A percentile compares a stretch with the other conserved stretches of the same genome.
These are phyloP conservation scores for Kentomonas sorsogonicus DNA, from an alignment of 208 protist species.

Conservation along the genomic window DNA sequence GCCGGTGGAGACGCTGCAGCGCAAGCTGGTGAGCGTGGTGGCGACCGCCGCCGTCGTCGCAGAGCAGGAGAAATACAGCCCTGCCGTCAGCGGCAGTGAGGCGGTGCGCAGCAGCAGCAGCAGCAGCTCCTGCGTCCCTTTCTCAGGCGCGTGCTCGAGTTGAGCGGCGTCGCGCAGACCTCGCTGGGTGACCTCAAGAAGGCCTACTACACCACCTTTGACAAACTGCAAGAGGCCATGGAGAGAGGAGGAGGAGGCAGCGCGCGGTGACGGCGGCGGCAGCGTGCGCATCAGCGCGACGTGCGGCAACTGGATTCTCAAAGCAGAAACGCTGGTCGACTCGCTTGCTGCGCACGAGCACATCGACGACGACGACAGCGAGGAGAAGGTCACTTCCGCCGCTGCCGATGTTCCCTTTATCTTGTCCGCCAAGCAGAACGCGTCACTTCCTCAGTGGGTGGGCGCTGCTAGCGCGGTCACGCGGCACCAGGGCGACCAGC, in stretches of 20 bases:
- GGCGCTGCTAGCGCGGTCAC: too few species aligned
- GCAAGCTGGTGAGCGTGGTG: slow-evolving; percentile 27
- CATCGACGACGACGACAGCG: not conserved
- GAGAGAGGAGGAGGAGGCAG: not conserved
- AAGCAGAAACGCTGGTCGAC: not conserved
- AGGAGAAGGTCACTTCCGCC: not conserved
- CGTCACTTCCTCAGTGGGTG: slow-evolving; percentile 26
- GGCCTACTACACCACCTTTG: slow-evolving; percentile 31
- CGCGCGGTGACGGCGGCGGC: not conserved
- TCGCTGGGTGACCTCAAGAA: slow-evolving; percentile 32
- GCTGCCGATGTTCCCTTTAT: slow-evolving; percentile 16
- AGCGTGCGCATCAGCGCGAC: too few species aligned
- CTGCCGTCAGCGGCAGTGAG: too few species aligned
- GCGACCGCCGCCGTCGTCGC: not conserved
- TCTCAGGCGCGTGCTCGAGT: slow-evolving; percentile 37
- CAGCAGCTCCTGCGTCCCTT: slow-evolving; percentile 24
- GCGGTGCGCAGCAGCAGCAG: too few species aligned
- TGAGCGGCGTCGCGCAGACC: slow-evolving; percentile 28
- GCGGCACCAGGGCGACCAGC: slow-evolving; percentile 18
- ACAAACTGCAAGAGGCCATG: slow-evolving; percentile 16
- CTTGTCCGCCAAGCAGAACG: slow-evolving; percentile 21
- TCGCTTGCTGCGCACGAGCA: not conserved
- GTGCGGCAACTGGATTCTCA: slow-evolving; percentile 6
- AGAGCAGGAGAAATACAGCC: too few species aligned
- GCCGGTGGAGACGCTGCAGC: slow-evolving; percentile 49